Base-by-base conservation (phyloP, 1,284 basidiomycete genomes). In the Chondrostereum purpureum region DNA sequence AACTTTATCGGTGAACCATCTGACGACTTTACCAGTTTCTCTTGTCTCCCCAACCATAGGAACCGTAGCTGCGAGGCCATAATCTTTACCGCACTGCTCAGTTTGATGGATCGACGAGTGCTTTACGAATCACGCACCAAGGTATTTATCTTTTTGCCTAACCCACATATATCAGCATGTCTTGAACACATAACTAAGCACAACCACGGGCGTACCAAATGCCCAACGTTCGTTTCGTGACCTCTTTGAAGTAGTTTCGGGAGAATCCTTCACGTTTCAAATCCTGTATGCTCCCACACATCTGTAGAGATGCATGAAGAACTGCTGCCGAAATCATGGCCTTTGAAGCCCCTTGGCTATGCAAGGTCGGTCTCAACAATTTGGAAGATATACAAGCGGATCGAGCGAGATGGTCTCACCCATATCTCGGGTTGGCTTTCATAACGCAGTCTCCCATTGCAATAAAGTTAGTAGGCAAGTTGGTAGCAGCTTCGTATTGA, bases 41-140 rank as follows among this genome's bases (percentile, higher is more conserved):
- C 33, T 43, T 0, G 50, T 51, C 33, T 51, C 50, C 3, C 50
- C 50, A 2, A 31, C 36, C 34, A 49, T 42, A 3, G 50, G 50
- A 16, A 34, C 18, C 35, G 44, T 46, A 16, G 10, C 27, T 2
- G 21, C 5, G 13, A 27, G 37, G 16, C 50, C 50, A 31, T 52
- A 52, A 22, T 52, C 50, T 50, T 31, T 8, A 31, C 27, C 8
- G 8, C 27, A 8, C 27, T 31, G 22, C 13, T 5, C 3, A 18
- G n/a, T 11, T 5, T 22, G 20, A 16, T 1, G 17, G 34, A 16
- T 16, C n/a, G 27, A 2, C 33, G 12, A 18, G 1, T 18, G 5
- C 22, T 12, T 8, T 4, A 11, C 13, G 11, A 4, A 19, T 20
- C 19, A 14, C 39, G 16, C 45, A 50, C 49, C 49, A 16, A 46